Evolutionary conservation across 208 protist species (phyloP).

Genomic region (Phytomonas francai): DNA sequence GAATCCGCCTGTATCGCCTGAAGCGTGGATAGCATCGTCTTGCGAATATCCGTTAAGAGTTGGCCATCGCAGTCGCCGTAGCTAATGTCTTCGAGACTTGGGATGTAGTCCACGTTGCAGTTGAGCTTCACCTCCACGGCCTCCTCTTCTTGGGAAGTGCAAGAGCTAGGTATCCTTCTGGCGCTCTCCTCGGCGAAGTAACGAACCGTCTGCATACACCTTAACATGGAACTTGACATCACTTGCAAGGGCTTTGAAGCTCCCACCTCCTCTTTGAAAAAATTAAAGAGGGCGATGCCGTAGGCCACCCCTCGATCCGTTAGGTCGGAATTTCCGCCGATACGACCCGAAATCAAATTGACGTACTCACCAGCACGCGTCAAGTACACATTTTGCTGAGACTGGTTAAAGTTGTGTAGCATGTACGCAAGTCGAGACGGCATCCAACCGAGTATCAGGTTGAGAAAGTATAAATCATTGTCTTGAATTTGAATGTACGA

Average conservation of each 20-base stretch:
- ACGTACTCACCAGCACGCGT: constrained; percentile 81
- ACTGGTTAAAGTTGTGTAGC: constrained; percentile 81
- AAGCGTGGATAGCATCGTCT: constrained; percentile 75
- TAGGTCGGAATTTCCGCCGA: constrained; percentile 80
- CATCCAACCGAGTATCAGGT: constrained; percentile 86
- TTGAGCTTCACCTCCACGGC: constrained; percentile 19
- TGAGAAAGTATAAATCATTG: constrained; percentile 58
- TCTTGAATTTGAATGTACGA: constrained; percentile 85
- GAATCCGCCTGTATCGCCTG: constrained; percentile 71
- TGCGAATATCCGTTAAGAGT: constrained; percentile 56
- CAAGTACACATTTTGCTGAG: constrained; percentile 67
- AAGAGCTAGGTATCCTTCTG: constrained; percentile 11
- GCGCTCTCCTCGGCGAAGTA: constrained; percentile 61
- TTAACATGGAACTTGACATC: constrained; percentile 79
- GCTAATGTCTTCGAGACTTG: constrained; percentile 82
- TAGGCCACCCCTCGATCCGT: constrained; percentile 69
- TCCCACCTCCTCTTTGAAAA: constrained; percentile 47
- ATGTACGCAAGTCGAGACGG: constrained; percentile 78
- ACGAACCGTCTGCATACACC: constrained; percentile 74
- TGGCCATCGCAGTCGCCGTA: constrained; percentile 83
- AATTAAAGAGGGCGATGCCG: constrained; percentile 57
- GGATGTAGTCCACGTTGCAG: constrained; percentile 79
- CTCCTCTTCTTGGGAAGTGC: background rate
- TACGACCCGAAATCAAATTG: constrained; percentile 59
- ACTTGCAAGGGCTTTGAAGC: constrained; percentile 33